Evolutionary conservation across 257 asterid species (phyloP).

Genomic region (Lithospermum erythrorhizon): DNA sequence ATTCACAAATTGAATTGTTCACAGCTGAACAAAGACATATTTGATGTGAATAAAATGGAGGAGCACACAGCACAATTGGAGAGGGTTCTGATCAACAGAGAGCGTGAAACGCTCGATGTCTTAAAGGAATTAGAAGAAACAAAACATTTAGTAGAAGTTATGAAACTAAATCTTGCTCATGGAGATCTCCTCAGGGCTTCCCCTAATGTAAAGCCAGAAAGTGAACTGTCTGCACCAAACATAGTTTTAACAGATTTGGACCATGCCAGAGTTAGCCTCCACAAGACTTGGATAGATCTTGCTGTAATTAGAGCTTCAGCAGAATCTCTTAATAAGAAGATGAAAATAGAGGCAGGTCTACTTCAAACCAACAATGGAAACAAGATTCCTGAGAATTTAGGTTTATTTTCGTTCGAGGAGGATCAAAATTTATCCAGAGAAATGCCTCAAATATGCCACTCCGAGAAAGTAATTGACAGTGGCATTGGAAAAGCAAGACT

Average conservation of each 20-base stretch:
- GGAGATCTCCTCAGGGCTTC: slow-evolving; percentile 29
- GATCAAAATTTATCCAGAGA: slow-evolving; percentile 3
- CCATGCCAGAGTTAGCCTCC: slow-evolving; percentile 60
- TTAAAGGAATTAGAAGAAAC: slow-evolving; percentile 63
- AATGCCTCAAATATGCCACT: neutral
- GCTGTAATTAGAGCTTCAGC: slow-evolving; percentile 73
- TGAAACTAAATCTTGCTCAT: slow-evolving; percentile 43
- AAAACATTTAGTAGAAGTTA: slow-evolving; percentile 45
- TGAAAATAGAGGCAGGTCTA: slow-evolving; percentile 34
- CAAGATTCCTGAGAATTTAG: slow-evolving; percentile 12
- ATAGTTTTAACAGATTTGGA: slow-evolving; percentile 41
- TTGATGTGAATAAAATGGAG: slow-evolving; percentile 42
- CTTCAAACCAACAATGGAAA: slow-evolving; percentile 17
- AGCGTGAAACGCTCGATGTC: slow-evolving; percentile 51
- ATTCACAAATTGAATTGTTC: neutral
- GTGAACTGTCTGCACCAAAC: neutral
- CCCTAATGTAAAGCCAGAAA: slow-evolving; percentile 21
- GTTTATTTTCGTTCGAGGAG: slow-evolving; percentile 11
- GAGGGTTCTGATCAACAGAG: slow-evolving; percentile 49
- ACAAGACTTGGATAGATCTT: slow-evolving; percentile 58
- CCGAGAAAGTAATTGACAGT: slow-evolving; percentile 1
- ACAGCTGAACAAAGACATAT: slow-evolving; percentile 29
- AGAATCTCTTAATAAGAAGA: slow-evolving; percentile 58
- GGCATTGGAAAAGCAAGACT: slow-evolving; percentile 4
- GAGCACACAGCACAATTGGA: slow-evolving; percentile 50